Conservation (phyloP, 306 rosid species). For the Sindora glabra region DNA sequence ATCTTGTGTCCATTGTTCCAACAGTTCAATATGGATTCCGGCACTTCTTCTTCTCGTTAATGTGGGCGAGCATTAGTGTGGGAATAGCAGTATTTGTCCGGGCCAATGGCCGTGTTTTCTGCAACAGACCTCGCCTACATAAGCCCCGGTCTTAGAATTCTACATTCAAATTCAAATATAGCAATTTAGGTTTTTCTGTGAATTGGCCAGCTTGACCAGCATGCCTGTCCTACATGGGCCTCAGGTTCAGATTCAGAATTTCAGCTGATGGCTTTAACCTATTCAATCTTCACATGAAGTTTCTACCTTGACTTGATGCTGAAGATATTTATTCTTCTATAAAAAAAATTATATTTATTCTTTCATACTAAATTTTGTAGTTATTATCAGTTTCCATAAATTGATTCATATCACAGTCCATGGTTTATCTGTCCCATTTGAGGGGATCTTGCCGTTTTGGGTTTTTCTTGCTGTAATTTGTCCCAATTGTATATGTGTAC, state of each 20-base stretch:
- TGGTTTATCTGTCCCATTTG: slow-evolving; percentile 8
- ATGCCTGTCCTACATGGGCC: too few species aligned
- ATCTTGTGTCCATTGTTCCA: not conserved
- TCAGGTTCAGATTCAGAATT: slow-evolving; percentile 5
- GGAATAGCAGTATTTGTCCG: slow-evolving; percentile 77
- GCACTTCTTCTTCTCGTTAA: slow-evolving; percentile 70
- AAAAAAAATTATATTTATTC: slow-evolving; percentile 25
- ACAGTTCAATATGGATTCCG: slow-evolving; percentile 71
- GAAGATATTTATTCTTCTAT: too few species aligned
- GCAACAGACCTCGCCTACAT: slow-evolving; percentile 87
- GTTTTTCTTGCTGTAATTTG: slow-evolving; percentile 1
- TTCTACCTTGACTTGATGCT: slow-evolving; percentile 13
- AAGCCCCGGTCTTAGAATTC: slow-evolving; percentile 44
- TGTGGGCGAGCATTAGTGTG: slow-evolving; percentile 80
- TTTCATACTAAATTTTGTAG: slow-evolving; percentile 17
- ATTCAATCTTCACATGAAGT: slow-evolving; percentile 13
- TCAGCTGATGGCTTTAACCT: slow-evolving; percentile 15
- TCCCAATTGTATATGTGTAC: slow-evolving; percentile 26
- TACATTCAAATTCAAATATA: not conserved
- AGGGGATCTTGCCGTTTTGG: slow-evolving; percentile 11
- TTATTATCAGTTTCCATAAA: slow-evolving; percentile 16
- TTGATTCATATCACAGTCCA: slow-evolving; percentile 15
- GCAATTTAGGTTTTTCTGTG: slow-evolving; percentile 2
- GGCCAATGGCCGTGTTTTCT: slow-evolving; percentile 86
- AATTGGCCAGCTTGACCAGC: slow-evolving; percentile 20